phyloP scores from a whole-genome alignment of 768 basidiomycete genomes.

The Leccinum ochraceum region DNA sequence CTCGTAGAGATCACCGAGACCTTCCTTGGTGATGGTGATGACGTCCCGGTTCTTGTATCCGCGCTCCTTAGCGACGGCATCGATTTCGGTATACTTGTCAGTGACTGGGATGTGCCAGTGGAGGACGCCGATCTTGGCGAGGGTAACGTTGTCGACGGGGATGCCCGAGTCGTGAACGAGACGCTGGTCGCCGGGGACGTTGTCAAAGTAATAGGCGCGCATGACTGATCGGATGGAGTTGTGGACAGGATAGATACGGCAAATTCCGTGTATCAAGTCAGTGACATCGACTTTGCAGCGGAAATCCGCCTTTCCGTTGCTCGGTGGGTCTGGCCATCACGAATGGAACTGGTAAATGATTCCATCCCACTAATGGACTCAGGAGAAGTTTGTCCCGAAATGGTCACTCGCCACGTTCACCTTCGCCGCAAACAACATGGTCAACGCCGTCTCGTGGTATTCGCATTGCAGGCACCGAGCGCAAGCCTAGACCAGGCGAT shows the following conservation, averaged over 20 bases:
- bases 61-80: constrained; percentile 65
- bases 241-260: not conserved
- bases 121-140: constrained; percentile 62
- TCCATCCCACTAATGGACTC: too few species aligned
- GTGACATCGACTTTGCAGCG: too few species aligned
- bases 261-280: not conserved
- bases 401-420: not conserved
- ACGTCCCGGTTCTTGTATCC: constrained; percentile 84
- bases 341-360: too few species aligned
- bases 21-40: constrained; percentile 76
- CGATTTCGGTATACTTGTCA: constrained; percentile 31
- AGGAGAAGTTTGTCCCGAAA: not conserved
- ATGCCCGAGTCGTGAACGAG: constrained; percentile 71
- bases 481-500: not conserved
- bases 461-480: constrained; percentile 2
- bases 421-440: too few species aligned
- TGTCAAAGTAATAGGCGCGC: constrained; percentile 77
- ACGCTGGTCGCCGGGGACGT: constrained; percentile 79
- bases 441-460: not conserved
- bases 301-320: too few species aligned
- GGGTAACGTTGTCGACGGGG: constrained; percentile 49
- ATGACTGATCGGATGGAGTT: constrained; percentile 35
- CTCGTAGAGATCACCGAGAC: constrained; percentile 82
- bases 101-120: constrained; percentile 60
- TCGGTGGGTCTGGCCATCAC: too few species aligned